Percentiles rank a stretch among this genome's conserved stretches.
Conservation (phyloP, 2,329 filamentous ascomycete genomes). For the Raffaelea albimanens region DNA sequence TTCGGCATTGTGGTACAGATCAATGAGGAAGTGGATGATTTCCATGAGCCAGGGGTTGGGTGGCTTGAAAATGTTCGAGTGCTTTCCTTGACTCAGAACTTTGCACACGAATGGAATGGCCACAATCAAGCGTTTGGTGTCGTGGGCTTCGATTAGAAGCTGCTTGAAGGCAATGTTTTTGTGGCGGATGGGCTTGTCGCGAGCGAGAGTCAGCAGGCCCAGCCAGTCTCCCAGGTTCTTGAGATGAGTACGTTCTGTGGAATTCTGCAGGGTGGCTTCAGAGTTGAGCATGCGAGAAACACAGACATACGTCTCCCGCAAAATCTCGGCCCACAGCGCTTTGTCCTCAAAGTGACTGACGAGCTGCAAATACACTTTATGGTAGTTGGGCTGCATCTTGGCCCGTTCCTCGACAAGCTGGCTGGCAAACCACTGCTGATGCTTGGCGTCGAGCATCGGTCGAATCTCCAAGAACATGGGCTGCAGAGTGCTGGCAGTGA, state of each 20-base stretch:
- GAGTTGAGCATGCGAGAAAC: conserved; percentile 82
- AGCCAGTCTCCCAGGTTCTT: conserved; percentile 95
- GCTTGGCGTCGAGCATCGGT: conserved; percentile 65
- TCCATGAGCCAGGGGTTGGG: conserved; percentile 99
- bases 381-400: conserved; percentile 95
- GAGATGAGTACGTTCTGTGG: conserved; percentile 75
- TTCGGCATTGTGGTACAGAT: conserved; percentile 87
- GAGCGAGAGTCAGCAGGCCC: conserved; percentile 82
- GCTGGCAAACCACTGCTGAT: conserved; percentile 93
- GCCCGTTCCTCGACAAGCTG: conserved; percentile 94
- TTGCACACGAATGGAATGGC: conserved; percentile 98
- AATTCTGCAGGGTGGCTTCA: conserved; percentile 74
- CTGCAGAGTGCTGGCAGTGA: conserved; percentile 80
- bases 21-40: conserved; percentile 80
- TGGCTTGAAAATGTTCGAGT: conserved; percentile 81
- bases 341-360: conserved; percentile 74
- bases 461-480: conserved; percentile 76
- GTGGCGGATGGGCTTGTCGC: conserved; percentile 91
- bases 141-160: conserved; percentile 83
- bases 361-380: conserved; percentile 83
- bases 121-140: conserved; percentile 81
- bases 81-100: conserved; percentile 73
- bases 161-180: conserved; percentile 97
- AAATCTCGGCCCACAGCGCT: conserved; percentile 74
- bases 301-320: conserved; percentile 85